Base-by-base conservation (phyloP, 768 basidiomycete species). In the Amyloporia xantha region DNA sequence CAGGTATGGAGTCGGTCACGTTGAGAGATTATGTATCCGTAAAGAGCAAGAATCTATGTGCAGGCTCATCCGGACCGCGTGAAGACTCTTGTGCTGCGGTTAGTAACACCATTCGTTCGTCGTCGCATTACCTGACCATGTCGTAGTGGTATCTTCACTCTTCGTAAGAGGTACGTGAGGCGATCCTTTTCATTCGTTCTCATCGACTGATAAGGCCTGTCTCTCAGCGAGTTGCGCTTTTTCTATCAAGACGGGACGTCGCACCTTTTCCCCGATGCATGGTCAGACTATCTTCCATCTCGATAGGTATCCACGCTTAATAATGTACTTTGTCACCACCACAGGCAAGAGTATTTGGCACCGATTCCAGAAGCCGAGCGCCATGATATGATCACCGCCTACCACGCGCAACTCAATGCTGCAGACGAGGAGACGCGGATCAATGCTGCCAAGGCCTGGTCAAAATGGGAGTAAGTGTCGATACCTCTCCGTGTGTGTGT, bases 81-180 rank as follows among this genome's bases (percentile, higher is more conserved):
- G 43, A 84, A 80, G 63, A 81, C 76, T 41, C 74, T 97, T 24
- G 79, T 90, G 17, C 68, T 97, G 23, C 79, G 87, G 86, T 86
- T 27, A 58, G 68, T 53, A 9, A 38, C 12, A 21, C 42, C 30
- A 20, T 33, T 24, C n/a, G 28, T 36, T 27, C 9, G 36, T 5
- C 47, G 2, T 11, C 36, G 20, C 13, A 15, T 26, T 6, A 15
- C 54, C n/a, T n/a, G n/a, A n/a, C n/a, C n/a, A n/a, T n/a, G n/a
- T n/a, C n/a, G n/a, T n/a, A 89, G 87, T 30, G 94, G 94, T 0
- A 92, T 97, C 47, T 95, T 96, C 62, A 86, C 87, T 19, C 72
- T 96, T 17, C 74, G 90, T 21, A 84, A 81, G 71, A 86, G 80
- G 85, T 86, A 41, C 10, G 20, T n/a, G 19, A 7, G n/a, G 5